These are phyloP conservation scores for Fusarium devonianum DNA, from an alignment of 2,329 filamentous ascomycete genomes.

Conservation along the genomic window DNA sequence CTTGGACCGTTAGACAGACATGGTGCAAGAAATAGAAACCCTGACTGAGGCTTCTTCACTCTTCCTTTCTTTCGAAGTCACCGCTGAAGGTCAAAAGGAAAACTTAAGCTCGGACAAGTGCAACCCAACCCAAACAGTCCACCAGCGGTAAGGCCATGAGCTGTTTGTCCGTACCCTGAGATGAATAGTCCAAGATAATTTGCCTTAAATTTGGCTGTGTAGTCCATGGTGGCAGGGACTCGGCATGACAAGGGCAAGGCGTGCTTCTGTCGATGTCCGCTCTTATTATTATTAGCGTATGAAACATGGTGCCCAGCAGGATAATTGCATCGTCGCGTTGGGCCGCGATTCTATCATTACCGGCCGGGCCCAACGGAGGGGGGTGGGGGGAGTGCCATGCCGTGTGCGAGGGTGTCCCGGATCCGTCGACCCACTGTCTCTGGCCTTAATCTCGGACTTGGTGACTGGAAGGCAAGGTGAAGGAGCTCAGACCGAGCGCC, in stretches of 20 bases:
- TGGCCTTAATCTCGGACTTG: slow-evolving; percentile 42
- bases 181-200: slow-evolving; percentile 38
- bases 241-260: slow-evolving; percentile 30
- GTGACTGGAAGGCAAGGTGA: slow-evolving; percentile 37
- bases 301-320: slow-evolving; percentile 41
- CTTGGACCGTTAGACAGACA: slow-evolving; percentile 3
- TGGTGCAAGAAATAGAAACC: slow-evolving; percentile 9
- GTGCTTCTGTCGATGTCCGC: slow-evolving; percentile 17
- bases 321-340: slow-evolving; percentile 37
- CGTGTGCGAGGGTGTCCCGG: slow-evolving; percentile 21
- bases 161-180: slow-evolving; percentile 24
- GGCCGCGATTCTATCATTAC: slow-evolving; percentile 40
- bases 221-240: slow-evolving; percentile 37
- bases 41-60: slow-evolving; percentile 1
- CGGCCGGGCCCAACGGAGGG: slow-evolving; percentile 33
- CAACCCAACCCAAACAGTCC: not conserved
- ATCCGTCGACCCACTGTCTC: slow-evolving; percentile 34
- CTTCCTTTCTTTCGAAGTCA: slow-evolving; percentile 10
- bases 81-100: slow-evolving; percentile 11
- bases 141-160: not conserved
- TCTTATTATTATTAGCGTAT: slow-evolving; percentile 40
- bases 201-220: slow-evolving; percentile 33
- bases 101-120: slow-evolving; percentile 5
- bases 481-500: slow-evolving; percentile 39
- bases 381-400: slow-evolving; percentile 27